phyloP scores from a whole-genome alignment of 768 basidiomycete species.

The Kwoniella sp. region DNA sequence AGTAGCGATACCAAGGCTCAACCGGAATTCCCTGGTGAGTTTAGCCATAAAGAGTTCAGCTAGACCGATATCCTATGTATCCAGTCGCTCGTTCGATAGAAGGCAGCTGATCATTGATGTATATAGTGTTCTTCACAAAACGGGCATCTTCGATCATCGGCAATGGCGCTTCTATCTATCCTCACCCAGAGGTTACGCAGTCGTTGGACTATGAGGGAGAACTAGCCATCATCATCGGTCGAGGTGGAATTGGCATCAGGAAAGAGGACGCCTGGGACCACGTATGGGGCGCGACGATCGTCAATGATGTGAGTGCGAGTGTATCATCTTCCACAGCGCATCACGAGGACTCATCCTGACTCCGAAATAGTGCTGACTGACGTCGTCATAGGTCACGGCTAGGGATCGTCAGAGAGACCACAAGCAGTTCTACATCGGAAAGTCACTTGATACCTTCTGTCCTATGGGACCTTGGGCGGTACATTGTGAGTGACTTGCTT shows the following conservation, averaged over 20 bases:
- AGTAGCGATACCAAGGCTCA: constrained; percentile 36
- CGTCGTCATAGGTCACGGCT: constrained; percentile 43
- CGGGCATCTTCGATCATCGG: constrained; percentile 49
- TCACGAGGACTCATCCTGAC: too few species aligned
- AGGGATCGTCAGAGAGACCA: constrained; percentile 52
- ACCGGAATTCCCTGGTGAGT: constrained; percentile 40
- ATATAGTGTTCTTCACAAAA: constrained; percentile 52
- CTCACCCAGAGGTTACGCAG: constrained; percentile 42
- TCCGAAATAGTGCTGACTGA: background rate
- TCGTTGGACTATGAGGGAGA: constrained; percentile 54
- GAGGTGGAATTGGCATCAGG: constrained; percentile 37
- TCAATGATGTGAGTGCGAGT: constrained; percentile 40
- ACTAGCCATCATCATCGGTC: constrained; percentile 50
- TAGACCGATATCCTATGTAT: background rate
- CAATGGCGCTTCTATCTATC: constrained; percentile 34
- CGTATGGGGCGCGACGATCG: constrained; percentile 47
- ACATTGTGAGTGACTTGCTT: constrained; percentile 25
- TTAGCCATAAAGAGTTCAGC: background rate
- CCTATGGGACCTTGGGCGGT: constrained; percentile 48
- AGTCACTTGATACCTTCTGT: constrained; percentile 49
- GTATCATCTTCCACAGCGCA: too few species aligned
- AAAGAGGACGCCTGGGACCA: constrained; percentile 51
- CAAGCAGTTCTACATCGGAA: constrained; percentile 53
- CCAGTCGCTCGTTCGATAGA: too few species aligned
- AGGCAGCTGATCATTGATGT: background rate